phyloP scores from a whole-genome alignment of 805 yeast genomes.

The Barnettozyma botsteinii region DNA sequence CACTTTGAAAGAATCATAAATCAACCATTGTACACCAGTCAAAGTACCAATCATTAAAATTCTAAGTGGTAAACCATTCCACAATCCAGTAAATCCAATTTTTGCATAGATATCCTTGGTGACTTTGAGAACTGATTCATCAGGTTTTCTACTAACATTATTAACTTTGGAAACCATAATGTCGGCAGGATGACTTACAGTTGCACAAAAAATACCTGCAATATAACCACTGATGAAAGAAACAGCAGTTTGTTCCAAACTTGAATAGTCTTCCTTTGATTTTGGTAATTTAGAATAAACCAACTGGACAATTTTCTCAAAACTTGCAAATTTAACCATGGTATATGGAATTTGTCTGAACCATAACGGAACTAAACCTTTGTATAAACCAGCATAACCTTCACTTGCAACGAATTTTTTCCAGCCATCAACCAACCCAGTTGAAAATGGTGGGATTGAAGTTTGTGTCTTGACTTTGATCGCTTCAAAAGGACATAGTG shows the following conservation, averaged over 20 bases:
- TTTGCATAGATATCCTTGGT: constrained; percentile 66
- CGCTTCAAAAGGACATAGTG: constrained; percentile 91
- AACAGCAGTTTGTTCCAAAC: constrained; percentile 84
- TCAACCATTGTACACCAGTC: constrained; percentile 95
- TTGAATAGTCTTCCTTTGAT: constrained; percentile 63
- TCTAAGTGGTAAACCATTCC: constrained; percentile 95
- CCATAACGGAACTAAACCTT: constrained; percentile 92
- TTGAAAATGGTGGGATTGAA: constrained; percentile 79
- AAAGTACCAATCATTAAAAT: constrained; percentile 96
- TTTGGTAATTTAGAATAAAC: constrained; percentile 73
- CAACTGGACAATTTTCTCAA: constrained; percentile 81
- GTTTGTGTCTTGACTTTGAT: constrained; percentile 94
- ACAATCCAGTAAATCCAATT: constrained; percentile 86
- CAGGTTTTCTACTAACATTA: constrained; percentile 51
- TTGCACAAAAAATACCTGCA: constrained; percentile 96
- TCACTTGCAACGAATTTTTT: constrained; percentile 57
- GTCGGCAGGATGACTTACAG: constrained; percentile 98
- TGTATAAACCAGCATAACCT: constrained; percentile 73
- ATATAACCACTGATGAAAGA: constrained; percentile 93
- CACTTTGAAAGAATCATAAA: constrained; percentile 95
- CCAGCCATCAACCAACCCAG: constrained; percentile 59
- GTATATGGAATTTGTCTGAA: constrained; percentile 97
- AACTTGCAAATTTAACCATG: constrained; percentile 93
- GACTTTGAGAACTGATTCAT: constrained; percentile 64
- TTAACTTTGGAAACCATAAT: constrained; percentile 95